A percentile compares a stretch with the other conserved stretches of the same genome.
phyloP scores from a whole-genome alignment of 495 filamentous ascomycete genomes.

The Aspergillus leporis region DNA sequence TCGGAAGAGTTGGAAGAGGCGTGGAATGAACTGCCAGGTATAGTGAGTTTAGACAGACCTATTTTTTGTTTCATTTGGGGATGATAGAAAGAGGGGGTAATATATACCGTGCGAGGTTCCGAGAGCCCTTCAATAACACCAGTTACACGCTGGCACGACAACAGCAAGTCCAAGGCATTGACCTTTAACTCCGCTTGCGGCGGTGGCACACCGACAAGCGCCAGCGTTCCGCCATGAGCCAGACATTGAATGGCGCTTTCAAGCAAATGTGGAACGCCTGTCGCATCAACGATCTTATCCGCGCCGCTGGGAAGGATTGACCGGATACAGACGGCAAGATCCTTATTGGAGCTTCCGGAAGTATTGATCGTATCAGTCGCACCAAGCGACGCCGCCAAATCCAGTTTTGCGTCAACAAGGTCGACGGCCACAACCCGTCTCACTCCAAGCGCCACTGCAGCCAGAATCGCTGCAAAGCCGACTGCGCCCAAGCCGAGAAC shows the following conservation, averaged over 20 bases:
- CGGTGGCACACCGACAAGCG: constrained; percentile 46
- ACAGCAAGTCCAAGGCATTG: constrained; percentile 28
- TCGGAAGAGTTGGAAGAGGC: constrained; percentile 38
- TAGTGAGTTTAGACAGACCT: no score
- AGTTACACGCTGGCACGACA: constrained; percentile 27
- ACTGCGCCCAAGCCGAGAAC: constrained; percentile 47
- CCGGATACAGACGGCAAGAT: constrained; percentile 29
- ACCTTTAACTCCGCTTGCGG: constrained; percentile 30
- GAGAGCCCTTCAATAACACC: constrained; percentile 33
- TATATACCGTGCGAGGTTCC: constrained; percentile 24
- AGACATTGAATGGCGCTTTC: constrained; percentile 33
- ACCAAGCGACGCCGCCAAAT: constrained; percentile 41
- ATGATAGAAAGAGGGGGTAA: not conserved
- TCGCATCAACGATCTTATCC: constrained; percentile 43
- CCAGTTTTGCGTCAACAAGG: constrained; percentile 39
- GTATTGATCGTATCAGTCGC: constrained; percentile 44
- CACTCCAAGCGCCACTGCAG: constrained; percentile 25
- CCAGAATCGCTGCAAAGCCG: constrained; percentile 42
- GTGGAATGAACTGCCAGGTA: constrained; percentile 27
- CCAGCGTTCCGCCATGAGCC: constrained; percentile 36
- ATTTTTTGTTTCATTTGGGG: no score
- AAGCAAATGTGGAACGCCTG: constrained; percentile 35
- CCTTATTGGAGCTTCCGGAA: constrained; percentile 14
- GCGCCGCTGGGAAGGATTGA: constrained; percentile 32
- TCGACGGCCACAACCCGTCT: constrained; percentile 44